Conservation (phyloP, 768 basidiomycete species). For the Russula abietina region DNA sequence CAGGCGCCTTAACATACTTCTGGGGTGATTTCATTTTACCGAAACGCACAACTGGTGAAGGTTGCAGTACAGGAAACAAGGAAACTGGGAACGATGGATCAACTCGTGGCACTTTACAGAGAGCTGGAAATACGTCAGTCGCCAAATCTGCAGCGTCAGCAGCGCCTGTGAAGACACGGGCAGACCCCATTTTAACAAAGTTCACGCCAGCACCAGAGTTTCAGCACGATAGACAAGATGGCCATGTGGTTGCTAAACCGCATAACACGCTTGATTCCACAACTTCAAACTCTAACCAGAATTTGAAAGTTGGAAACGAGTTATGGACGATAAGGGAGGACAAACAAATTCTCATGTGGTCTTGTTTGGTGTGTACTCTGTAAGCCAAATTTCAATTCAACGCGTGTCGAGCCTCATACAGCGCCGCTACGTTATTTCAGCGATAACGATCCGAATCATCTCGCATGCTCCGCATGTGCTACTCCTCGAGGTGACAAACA, state of each 20-base stretch:
- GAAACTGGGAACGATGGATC: neutral
- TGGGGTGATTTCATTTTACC: constrained; percentile 48
- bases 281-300: constrained; percentile 1
- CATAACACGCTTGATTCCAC: constrained; percentile 6
- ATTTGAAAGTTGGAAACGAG: neutral
- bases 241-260: neutral
- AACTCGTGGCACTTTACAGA: neutral
- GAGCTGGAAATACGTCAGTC: neutral
- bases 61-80: neutral
- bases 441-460: constrained; percentile 45
- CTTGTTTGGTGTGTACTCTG: constrained; percentile 17
- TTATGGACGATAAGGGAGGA: neutral
- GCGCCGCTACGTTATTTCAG: constrained; percentile 32
- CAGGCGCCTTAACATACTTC: constrained; percentile 40
- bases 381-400: neutral
- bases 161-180: neutral
- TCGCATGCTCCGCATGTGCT: constrained; percentile 58
- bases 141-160: neutral
- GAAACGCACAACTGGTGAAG: constrained; percentile 6
- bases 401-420: neutral
- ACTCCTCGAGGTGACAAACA: constrained; percentile 43
- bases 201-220: constrained; percentile 32
- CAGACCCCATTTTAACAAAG: neutral
- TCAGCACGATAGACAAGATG: neutral
- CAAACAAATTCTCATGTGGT: constrained; percentile 10